phyloP scores from a whole-genome alignment of 2,329 filamentous ascomycete genomes.

The Fusarium denticulatum region DNA sequence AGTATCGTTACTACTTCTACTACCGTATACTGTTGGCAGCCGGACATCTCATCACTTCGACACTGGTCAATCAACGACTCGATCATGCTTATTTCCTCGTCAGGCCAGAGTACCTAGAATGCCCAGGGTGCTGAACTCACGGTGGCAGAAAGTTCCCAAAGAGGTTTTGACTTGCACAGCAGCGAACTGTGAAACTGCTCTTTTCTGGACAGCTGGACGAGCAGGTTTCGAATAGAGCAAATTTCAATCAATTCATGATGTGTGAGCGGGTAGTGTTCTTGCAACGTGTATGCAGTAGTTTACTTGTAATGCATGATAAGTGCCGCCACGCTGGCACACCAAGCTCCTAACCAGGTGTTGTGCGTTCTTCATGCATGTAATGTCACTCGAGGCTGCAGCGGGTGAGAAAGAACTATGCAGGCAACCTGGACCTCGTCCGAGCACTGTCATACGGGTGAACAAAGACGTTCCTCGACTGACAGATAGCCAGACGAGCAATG shows the following conservation, averaged over 20 bases:
- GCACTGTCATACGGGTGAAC: neutral
- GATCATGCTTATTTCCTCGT: neutral
- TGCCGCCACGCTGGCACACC: neutral
- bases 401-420: slow-evolving; percentile 16
- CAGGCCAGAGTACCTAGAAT: neutral
- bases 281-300: neutral
- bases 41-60: neutral
- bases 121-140: neutral
- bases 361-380: slow-evolving; percentile 7
- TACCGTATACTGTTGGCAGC: neutral
- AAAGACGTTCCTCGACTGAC: neutral
- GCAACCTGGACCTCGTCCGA: neutral
- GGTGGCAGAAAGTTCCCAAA: neutral
- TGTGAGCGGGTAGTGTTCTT: neutral
- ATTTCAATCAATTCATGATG: neutral
- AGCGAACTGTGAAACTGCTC: neutral
- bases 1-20: neutral
- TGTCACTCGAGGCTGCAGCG: slow-evolving; percentile 1
- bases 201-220: neutral
- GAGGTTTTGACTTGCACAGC: neutral
- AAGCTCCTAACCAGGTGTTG: neutral
- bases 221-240: neutral
- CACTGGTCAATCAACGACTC: neutral
- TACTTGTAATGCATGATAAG: neutral
- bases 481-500: neutral